Evolutionary conservation across 192 early-diverging fungal species (phyloP).

Genomic region (Backusella parvicylindrica): DNA sequence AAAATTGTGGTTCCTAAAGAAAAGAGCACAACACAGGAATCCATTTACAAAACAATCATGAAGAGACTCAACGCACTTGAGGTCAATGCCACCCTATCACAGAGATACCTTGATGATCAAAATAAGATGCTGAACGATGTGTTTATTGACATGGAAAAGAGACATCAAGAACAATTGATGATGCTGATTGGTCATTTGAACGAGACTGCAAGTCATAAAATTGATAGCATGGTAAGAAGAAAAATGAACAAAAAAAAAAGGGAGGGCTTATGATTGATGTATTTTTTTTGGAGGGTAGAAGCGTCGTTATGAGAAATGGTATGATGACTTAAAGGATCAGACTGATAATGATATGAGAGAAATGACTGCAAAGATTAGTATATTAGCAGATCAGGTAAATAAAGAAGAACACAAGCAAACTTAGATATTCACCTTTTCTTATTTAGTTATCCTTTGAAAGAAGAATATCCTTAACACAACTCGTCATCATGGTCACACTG

Average conservation of each 20-base stretch:
- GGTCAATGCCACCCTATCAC: constrained; percentile 71
- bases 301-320: constrained; percentile 46
- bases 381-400: constrained; percentile 43
- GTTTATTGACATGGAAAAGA: constrained; percentile 53
- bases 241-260: background rate
- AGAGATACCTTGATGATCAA: constrained; percentile 76
- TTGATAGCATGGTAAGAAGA: constrained; percentile 57
- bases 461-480: constrained; percentile 35
- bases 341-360: constrained; percentile 37
- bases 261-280: background rate
- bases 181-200: constrained; percentile 65
- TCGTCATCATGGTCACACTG: constrained; percentile 31
- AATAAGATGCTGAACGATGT: constrained; percentile 66
- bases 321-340: constrained; percentile 41
- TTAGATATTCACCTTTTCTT: background rate
- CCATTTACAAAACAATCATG: constrained; percentile 89
- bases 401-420: background rate
- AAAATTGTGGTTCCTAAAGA: background rate
- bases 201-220: constrained; percentile 56
- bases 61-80: constrained; percentile 79
- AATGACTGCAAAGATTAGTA: constrained; percentile 38
- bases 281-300: constrained; percentile 26
- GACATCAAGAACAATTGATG: constrained; percentile 61
- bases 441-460: constrained; percentile 43
- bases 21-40: constrained; percentile 57